Evolutionary conservation across 768 basidiomycete species (phyloP), one percentile per base, ranked within the genome.

Genomic region (Clavaria fumosa): DNA sequence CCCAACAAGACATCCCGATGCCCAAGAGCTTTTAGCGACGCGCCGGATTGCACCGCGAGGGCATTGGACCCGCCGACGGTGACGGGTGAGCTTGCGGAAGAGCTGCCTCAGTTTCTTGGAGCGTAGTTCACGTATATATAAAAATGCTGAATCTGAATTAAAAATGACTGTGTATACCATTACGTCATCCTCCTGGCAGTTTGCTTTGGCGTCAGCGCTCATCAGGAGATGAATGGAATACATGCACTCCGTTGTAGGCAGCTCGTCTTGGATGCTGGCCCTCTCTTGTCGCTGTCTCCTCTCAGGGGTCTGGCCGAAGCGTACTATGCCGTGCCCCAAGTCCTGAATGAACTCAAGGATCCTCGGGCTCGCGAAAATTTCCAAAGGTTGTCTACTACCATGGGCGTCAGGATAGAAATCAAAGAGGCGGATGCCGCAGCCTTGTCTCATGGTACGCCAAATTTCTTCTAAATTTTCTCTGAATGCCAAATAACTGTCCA

Each of bases 191-290:
- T n/a, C n/a, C n/a, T n/a, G n/a, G n/a, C n/a, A n/a, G n/a, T n/a
- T n/a, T n/a, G n/a, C n/a, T n/a, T n/a, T n/a, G n/a, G n/a, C n/a
- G n/a, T n/a, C n/a, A 28, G 26, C 26, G 19, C 33, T 12, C 12
- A 4, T 3, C 5, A 34, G 12, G 31, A 38, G 31, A 31, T 37
- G 40, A 42, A 33, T 15, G 54, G 55, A 48, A 28, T 49, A 9
- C 35, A 41, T 22, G 33, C 34, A 43, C 63, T 64, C 10, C 68
- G 65, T 40, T 84, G 81, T 59, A 78, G 72, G 53, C 74, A 72
- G 43, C 71, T 97, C 10, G 78, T 97, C 5, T 75, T 97, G 34
- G 93, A 97, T 69, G 81, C 93, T 1, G 90, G 89, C 2, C 91
- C 93, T 3, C 64, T 96, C 1, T 75, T 97, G 3, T 86, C 88